Evolutionary conservation across 371 early-diverging fungal genomes (phyloP).

Genomic region (Lichtheimia corymbifera): DNA sequence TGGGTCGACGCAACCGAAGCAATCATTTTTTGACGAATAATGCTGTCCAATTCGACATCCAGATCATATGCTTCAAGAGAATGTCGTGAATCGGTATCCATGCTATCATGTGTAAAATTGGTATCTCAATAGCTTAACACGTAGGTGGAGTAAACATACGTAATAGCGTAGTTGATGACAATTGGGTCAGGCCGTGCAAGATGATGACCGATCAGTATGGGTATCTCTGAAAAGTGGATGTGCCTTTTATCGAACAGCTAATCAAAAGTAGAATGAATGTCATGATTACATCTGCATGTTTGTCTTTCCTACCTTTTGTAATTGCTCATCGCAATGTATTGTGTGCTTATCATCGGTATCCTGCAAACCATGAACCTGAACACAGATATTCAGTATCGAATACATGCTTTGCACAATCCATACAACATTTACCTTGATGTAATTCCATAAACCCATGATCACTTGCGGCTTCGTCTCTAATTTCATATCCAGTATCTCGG

Average conservation of each 20-base stretch:
- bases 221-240: conserved; percentile 79
- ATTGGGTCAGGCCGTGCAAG: conserved; percentile 86
- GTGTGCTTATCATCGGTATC: conserved; percentile 77
- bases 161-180: conserved; percentile 84
- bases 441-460: conserved; percentile 92
- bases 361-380: conserved; percentile 59
- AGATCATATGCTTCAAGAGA: conserved; percentile 81
- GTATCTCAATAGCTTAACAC: not conserved
- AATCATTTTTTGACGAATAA: conserved; percentile 55
- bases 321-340: conserved; percentile 64
- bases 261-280: no score
- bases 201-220: conserved; percentile 77
- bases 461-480: conserved; percentile 77
- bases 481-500: conserved; percentile 72
- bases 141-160: conserved; percentile 36
- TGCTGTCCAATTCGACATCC: conserved; percentile 87
- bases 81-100: conserved; percentile 64
- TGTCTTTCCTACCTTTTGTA: conserved; percentile 47
- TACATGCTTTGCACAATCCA: not conserved
- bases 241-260: conserved; percentile 73
- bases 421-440: conserved; percentile 72
- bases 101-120: conserved; percentile 21
- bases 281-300: no score
- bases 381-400: not conserved
- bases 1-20: conserved; percentile 39